Evolutionary conservation across 768 basidiomycete genomes (phyloP).

Genomic region (Favolaschia claudopus): DNA sequence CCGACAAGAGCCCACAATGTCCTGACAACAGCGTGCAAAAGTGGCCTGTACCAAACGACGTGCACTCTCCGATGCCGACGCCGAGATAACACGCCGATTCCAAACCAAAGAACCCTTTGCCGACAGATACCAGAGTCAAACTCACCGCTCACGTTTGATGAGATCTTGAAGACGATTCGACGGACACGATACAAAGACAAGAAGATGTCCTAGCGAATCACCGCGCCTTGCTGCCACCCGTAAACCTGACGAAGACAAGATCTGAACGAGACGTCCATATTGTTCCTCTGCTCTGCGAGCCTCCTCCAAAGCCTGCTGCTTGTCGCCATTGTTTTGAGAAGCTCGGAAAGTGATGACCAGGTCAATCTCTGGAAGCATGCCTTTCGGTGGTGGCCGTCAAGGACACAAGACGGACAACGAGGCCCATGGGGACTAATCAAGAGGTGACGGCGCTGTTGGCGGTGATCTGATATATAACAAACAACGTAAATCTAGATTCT

Average conservation of each 20-base stretch:
- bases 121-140: no score
- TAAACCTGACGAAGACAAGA: conserved; percentile 68
- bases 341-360: conserved; percentile 77
- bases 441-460: no score
- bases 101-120: no score
- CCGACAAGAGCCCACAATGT: no score
- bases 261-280: conserved; percentile 70
- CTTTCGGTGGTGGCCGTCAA: conserved; percentile 5
- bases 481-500: no score
- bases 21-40: no score
- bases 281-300: conserved; percentile 72
- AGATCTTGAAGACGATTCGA: conserved; percentile 66
- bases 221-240: conserved; percentile 79
- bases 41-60: no score
- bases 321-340: conserved; percentile 54
- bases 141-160: conserved; percentile 78
- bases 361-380: conserved; percentile 68
- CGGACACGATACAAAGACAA: conserved; percentile 80
- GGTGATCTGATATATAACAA: no score
- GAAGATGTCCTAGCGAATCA: conserved; percentile 75
- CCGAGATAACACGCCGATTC: no score
- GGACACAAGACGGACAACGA: no score
- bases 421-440: no score
- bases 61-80: no score
- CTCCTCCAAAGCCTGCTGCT: conserved; percentile 68